A percentile compares a stretch with the other conserved stretches of the same genome.
Evolutionary conservation across 768 basidiomycete genomes (phyloP).

Genomic region (Trametes cinnabarina): DNA sequence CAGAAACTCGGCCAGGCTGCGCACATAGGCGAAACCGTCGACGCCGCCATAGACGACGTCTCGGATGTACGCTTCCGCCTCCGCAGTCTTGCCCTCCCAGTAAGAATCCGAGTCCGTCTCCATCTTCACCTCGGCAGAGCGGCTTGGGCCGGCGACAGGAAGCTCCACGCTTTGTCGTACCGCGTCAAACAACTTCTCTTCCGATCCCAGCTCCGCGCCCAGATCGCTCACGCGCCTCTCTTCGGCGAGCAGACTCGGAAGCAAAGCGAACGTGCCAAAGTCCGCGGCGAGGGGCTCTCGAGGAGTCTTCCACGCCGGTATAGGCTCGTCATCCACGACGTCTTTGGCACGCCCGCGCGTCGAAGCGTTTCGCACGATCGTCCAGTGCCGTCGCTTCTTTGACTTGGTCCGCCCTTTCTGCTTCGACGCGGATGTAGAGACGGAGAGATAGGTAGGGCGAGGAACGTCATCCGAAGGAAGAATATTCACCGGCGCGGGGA

Average conservation of each 20-base stretch:
- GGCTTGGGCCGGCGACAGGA: background rate
- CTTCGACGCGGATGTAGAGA: background rate
- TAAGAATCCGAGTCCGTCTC: conserved; percentile 33
- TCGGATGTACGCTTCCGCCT: conserved; percentile 63
- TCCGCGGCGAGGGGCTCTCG: conserved; percentile 57
- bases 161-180: conserved; percentile 23
- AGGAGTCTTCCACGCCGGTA: conserved; percentile 45
- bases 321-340: conserved; percentile 46
- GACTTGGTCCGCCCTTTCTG: conserved; percentile 15
- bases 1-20: conserved; percentile 75
- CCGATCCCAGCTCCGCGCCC: conserved; percentile 26
- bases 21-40: conserved; percentile 72
- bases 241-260: conserved; percentile 42
- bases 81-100: conserved; percentile 50
- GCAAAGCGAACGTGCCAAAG: conserved; percentile 58
- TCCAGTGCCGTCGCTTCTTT: conserved; percentile 59
- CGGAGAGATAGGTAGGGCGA: conserved; percentile 11
- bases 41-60: conserved; percentile 81
- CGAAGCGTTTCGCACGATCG: conserved; percentile 49
- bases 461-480: conserved; percentile 19
- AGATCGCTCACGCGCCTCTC: conserved; percentile 20
- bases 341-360: conserved; percentile 48
- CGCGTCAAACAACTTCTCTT: conserved; percentile 28
- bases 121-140: conserved; percentile 16
- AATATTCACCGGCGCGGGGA: conserved; percentile 31